Percentiles rank a stretch among this genome's conserved stretches.
These are phyloP conservation scores for Astrothelium subdiscretum DNA, from an alignment of 495 filamentous ascomycete species.

Conservation along the genomic window DNA sequence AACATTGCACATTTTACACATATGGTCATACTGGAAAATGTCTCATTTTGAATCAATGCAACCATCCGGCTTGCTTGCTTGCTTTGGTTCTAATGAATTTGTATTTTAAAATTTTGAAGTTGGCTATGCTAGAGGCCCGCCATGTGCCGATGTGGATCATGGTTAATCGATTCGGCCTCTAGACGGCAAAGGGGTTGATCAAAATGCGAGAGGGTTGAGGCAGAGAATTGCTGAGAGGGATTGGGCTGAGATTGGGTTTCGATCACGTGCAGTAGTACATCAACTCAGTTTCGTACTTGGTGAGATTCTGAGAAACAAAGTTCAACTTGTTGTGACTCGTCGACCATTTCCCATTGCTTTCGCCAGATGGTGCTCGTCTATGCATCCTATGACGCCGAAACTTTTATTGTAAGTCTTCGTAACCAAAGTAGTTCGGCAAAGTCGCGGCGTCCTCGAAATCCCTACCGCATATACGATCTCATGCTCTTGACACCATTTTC, in stretches of 20 bases:
- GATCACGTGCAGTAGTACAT: background rate
- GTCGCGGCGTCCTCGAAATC: too few relatives aligned
- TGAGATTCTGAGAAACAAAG: too few relatives aligned
- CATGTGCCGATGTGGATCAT: background rate
- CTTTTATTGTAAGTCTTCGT: too few relatives aligned
- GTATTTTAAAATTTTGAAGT: background rate
- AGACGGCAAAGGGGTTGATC: background rate
- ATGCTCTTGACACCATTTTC: too few relatives aligned
- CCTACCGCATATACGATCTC: too few relatives aligned
- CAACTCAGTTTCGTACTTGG: too few relatives aligned
- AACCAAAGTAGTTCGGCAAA: too few relatives aligned
- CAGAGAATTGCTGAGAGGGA: background rate
- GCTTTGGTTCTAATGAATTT: constrained; percentile 1
- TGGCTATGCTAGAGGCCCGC: background rate
- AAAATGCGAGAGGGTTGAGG: background rate
- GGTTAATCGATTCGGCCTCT: background rate
- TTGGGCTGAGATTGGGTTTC: background rate
- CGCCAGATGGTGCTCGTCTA: too few relatives aligned
- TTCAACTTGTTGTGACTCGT: too few relatives aligned
- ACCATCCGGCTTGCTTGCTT: background rate
- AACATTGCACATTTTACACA: background rate
- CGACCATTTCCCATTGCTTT: too few relatives aligned
- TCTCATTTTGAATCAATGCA: background rate
- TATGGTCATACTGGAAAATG: background rate
- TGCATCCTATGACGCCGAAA: too few relatives aligned